Evolutionary conservation across 2,329 filamentous ascomycete genomes (phyloP), one percentile per base, ranked within the genome.

Genomic region (Ramichloridium luteum): DNA sequence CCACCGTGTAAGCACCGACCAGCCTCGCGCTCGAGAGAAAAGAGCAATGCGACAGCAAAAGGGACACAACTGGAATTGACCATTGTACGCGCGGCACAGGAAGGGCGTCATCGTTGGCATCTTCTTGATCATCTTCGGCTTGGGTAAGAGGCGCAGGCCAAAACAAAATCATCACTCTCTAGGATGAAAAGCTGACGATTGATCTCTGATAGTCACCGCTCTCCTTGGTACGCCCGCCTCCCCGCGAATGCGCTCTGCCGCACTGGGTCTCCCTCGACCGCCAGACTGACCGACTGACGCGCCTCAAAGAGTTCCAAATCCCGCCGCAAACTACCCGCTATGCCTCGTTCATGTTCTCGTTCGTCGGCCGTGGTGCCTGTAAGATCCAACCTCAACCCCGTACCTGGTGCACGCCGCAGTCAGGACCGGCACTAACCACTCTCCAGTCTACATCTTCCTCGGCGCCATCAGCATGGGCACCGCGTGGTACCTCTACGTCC

Each of bases 261-360:
- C 18, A 9, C 17, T 4, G n/a, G 14, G 16, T 32, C 15, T 4
- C 22, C n/a, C n/a, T n/a, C n/a, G n/a, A n/a, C 13, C 27, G 27
- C 22, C 13, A 23, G 13, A 10, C 6, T 25, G 27, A 18, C 13
- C n/a, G 23, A 25, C 28, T 44, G 14, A 48, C 36, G 13, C 13
- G n/a, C 13, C 6, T 5, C 23, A 20, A 46, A 61, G 90, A 98
- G 62, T 93, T 96, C 65, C 80, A 93, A 61, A 88, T 94, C 48
- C 88, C 90, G 30, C 83, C 86, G 37, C 86, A 93, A 57, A 70
- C 93, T 33, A 80, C 85, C 36, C 79, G 84, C 62, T 93, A 96
- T 66, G 88, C 85, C 33, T 93, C 84, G 8, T 98, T 98, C 68
- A 77, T 96, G 61, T 96, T 96, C 68, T 93, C 83, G 36, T 96